Evolutionary conservation across 768 basidiomycete species (phyloP).

Genomic region (Pulveroboletus frians): DNA sequence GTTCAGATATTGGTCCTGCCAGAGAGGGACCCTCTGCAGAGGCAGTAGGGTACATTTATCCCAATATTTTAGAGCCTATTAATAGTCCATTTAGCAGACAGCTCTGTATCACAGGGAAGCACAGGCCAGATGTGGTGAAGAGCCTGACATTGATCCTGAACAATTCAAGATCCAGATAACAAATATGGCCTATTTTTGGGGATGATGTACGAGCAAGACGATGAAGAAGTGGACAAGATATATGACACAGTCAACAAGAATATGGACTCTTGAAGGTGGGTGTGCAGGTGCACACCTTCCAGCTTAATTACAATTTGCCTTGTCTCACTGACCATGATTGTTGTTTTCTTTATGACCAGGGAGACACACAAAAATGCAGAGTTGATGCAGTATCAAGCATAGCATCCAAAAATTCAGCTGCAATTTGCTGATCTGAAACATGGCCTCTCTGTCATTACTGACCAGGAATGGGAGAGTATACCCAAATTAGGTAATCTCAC

Average conservation of each 20-base stretch:
- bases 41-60: conserved; percentile 65
- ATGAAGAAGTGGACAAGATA: conserved; percentile 94
- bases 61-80: not conserved
- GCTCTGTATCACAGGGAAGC: conserved; percentile 62
- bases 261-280: conserved; percentile 82
- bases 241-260: conserved; percentile 88
- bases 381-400: conserved; percentile 70
- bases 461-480: conserved; percentile 90
- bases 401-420: conserved; percentile 91
- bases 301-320: conserved; percentile 34
- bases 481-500: conserved; percentile 89
- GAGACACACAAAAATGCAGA: conserved; percentile 77
- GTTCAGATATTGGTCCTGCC: conserved; percentile 98
- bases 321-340: not conserved
- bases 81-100: not conserved
- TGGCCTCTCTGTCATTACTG: conserved; percentile 78
- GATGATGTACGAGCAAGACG: conserved; percentile 93
- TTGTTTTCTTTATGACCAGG: conserved; percentile 30
- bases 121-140: conserved; percentile 81
- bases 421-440: conserved; percentile 96
- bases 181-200: conserved; percentile 95
- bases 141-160: conserved; percentile 81
- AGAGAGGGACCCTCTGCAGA: conserved; percentile 92
- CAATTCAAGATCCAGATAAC: conserved; percentile 95
- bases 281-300: conserved; percentile 61